Evolutionary conservation across 106 monocot species (phyloP), one percentile per base, ranked within the genome.

Genomic region (Amphibolis antarctica): DNA sequence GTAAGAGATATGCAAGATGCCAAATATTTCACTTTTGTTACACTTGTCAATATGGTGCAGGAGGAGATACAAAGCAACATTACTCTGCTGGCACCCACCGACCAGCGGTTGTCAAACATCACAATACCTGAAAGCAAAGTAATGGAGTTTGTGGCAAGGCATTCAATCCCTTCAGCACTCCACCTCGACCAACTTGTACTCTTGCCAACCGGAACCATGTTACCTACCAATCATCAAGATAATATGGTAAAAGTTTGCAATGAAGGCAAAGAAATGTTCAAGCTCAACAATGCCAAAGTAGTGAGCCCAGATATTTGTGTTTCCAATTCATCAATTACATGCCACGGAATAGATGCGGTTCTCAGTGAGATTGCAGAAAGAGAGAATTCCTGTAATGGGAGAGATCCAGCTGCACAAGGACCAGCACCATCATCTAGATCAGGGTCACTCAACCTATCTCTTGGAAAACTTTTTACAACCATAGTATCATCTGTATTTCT

Each of bases 31-130:
- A 64, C 72, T 44, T 53, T 68, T 52, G 49, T 59, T 20, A 75
- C 43, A 12, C 68, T 62, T 11, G 30, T 68, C n/a, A 68, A 53
- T 44, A 59, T 66, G 80, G 83, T 76, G 24, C 62, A 49, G 24
- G 67, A 69, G 20, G 48, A 61, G 43, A 63, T 83, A 28, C 74
- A 78, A 12, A 43, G 53, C 28, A 80, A 88, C 72, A 70, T 71
- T 62, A 81, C 83, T 26, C 80, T 88, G 65, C 67, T 88, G 28
- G 76, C 83, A 83, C 83, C 83, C 7, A 70, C 52, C 29, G 87
- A 88, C 45, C 46, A 68, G 48, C 62, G 68, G 66, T 69, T 83
- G 43, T 83, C 87, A 15, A 52, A 65, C 4, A 59, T 62, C 24
- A 22, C 59, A 12, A 57, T 83, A 30, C 46, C 83, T 0, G 69